phyloP scores from a whole-genome alignment of 2,329 filamentous ascomycete genomes.

The Fusarium equiseti region DNA sequence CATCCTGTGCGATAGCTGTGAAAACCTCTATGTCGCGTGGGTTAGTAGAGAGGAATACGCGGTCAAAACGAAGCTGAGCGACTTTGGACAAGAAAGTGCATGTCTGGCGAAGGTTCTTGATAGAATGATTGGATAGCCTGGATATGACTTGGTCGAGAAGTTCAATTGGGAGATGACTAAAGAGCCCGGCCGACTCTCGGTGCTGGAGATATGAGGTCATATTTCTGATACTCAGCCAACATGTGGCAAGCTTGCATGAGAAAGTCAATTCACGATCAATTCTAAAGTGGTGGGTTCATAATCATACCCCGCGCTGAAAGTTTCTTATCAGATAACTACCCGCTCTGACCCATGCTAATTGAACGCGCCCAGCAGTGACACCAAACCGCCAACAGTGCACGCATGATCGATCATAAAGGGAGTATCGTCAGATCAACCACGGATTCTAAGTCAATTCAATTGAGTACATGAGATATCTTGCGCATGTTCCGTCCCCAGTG shows the following conservation, averaged over 20 bases:
- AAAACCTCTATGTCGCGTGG: slow-evolving; percentile 36
- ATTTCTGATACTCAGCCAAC: background rate
- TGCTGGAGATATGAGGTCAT: background rate
- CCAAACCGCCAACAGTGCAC: no score
- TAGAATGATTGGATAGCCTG: background rate
- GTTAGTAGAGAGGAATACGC: slow-evolving; percentile 38
- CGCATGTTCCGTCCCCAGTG: no score
- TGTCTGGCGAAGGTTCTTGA: slow-evolving; percentile 22
- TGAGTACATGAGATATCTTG: no score
- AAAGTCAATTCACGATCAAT: background rate
- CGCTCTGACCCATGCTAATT: no score
- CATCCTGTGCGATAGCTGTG: slow-evolving; percentile 25
- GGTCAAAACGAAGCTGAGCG: background rate
- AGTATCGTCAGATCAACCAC: no score
- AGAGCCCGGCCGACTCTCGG: background rate
- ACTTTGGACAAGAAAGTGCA: background rate
- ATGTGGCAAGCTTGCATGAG: background rate
- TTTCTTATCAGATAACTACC: background rate
- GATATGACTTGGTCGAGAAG: background rate
- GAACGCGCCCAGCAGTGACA: no score
- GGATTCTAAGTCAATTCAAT: no score
- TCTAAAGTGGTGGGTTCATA: background rate
- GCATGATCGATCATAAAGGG: no score
- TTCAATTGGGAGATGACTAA: background rate
- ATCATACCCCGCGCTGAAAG: background rate